Base-by-base conservation (phyloP, 1,284 basidiomycete species). In the Paramarasmius palmivorus region DNA sequence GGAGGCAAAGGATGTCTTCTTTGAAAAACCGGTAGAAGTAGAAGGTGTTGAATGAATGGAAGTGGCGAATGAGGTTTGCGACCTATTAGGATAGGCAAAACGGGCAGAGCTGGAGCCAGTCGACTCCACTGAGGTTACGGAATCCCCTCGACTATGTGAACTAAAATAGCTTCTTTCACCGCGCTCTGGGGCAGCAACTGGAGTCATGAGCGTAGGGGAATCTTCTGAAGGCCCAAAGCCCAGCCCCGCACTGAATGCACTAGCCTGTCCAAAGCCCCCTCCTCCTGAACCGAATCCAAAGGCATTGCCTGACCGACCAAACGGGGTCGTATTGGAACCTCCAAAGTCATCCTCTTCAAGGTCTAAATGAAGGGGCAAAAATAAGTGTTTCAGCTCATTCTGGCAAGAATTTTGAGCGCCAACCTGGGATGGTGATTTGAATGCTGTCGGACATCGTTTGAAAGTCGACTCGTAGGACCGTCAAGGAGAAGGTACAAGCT, bases 1-100 rank as follows among this genome's bases (percentile, higher is more conserved):
- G 7, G 90, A 93, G 1, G 92, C 91, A 59, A 94, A 91, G 0
- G 90, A 92, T 1, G 90, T 72, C 59, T 93, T 93, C 74, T 93
- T 93, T 46, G 84, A 76, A 63, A 90, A 86, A 2, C 83, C 77
- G 4, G 68, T 70, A 29, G 59, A 56, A 10, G 70, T 65, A 2
- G 75, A 75, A 2, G 79, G 81, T 20, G 82, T 77, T 1, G 86
- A 81, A 59, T 88, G 86, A 7, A 88, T 74, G 20, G 84, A 81
- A 65, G 91, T 87, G 7, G 77, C 81, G 61, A 83, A 84, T 12
- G 84, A 77, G 49, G 79, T 73, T 47, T 71, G 59, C 29, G 72
- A 64, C 65, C 74, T 76, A 57, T 60, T 77, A 60, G 73, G 62
- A 59, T 70, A 52, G 17, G 46, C 49, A 36, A 40, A 73, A 26